These are phyloP conservation scores for Aspergillus sojae DNA, from an alignment of 2,329 filamentous ascomycete genomes.

Conservation along the genomic window DNA sequence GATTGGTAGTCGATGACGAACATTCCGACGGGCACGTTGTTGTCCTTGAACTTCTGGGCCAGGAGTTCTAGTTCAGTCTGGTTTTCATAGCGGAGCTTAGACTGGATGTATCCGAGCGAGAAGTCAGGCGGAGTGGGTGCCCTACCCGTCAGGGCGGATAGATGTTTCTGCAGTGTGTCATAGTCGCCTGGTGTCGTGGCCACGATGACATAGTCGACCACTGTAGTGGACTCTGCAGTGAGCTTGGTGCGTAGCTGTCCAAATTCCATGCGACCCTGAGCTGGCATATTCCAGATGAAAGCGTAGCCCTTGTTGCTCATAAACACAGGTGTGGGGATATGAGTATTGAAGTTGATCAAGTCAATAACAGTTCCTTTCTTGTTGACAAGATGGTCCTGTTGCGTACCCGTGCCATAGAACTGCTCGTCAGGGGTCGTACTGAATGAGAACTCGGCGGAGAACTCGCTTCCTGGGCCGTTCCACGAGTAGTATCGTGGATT, in stretches of 20 bases:
- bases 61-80: conserved; percentile 62
- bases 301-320: conserved; percentile 62
- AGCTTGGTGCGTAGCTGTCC: conserved; percentile 61
- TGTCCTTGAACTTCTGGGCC: conserved; percentile 57
- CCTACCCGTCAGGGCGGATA: conserved; percentile 57
- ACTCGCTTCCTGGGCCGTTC: conserved; percentile 38
- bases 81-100: conserved; percentile 64
- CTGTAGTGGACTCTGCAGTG: conserved; percentile 57
- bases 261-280: conserved; percentile 60
- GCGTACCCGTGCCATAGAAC: conserved; percentile 67
- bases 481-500: conserved; percentile 41
- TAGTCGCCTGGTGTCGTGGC: conserved; percentile 52
- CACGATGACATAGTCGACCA: conserved; percentile 64
- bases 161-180: conserved; percentile 55
- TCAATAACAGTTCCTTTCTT: conserved; percentile 64
- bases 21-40: conserved; percentile 61
- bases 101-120: conserved; percentile 67
- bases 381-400: conserved; percentile 62
- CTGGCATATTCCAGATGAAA: conserved; percentile 66
- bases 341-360: conserved; percentile 66
- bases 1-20: conserved; percentile 69
- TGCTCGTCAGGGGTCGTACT: conserved; percentile 50
- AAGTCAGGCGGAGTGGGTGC: conserved; percentile 67
- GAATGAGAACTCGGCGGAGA: conserved; percentile 40
- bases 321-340: conserved; percentile 63